A percentile compares a stretch with the other conserved stretches of the same genome.
Evolutionary conservation across 345 rosid species (phyloP).

Genomic region (Theobroma cacao): DNA sequence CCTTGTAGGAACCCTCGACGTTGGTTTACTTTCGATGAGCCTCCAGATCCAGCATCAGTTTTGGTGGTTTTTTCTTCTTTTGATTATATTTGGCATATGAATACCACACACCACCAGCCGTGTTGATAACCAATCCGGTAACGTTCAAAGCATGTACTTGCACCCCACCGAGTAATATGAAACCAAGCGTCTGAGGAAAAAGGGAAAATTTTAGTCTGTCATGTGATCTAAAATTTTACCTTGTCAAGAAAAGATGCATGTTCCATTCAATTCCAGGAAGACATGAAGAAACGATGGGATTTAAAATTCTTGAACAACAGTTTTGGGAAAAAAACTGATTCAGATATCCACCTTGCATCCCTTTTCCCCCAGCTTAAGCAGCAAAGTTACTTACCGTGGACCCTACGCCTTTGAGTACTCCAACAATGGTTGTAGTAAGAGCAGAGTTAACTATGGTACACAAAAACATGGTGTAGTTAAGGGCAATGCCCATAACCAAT

Average conservation of each 20-base stretch:
- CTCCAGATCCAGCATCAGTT: conserved; percentile 52
- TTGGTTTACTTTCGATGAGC: conserved; percentile 53
- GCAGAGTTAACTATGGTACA: conserved; percentile 98
- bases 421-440: conserved; percentile 92
- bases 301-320: neutral
- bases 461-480: conserved; percentile 94
- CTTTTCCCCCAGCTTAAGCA: neutral
- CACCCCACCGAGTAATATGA: conserved; percentile 88
- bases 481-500: conserved; percentile 88
- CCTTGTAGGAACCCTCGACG: neutral
- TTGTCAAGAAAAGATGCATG: neutral
- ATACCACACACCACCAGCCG: conserved; percentile 97
- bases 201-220: neutral
- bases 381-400: conserved; percentile 64
- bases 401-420: conserved; percentile 97
- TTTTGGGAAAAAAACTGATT: neutral
- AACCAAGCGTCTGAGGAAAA: conserved; percentile 71
- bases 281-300: neutral
- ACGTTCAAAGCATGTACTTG: conserved; percentile 84
- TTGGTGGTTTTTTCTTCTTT: conserved; percentile 60
- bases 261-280: neutral
- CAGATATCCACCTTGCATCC: neutral
- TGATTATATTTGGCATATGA: conserved; percentile 80
- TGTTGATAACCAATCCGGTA: conserved; percentile 79
- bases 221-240: neutral